Evolutionary conservation across 129 eudicot genomes (phyloP).

Genomic region (Tagetes erecta): DNA sequence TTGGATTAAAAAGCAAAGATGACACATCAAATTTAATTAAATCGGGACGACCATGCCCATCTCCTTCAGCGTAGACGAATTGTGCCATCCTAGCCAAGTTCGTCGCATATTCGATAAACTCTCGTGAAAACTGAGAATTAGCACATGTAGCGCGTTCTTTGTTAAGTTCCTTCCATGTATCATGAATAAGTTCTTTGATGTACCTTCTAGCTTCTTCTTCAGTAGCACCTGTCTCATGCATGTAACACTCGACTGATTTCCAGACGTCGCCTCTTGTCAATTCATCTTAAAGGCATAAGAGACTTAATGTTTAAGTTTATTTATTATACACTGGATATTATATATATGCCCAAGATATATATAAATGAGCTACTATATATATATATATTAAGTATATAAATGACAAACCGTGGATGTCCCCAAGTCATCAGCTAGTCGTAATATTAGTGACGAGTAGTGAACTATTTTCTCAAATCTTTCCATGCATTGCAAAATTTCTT

Average conservation of each 20-base stretch:
- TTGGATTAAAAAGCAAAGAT: conserved; percentile 28
- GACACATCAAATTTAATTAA: conserved; percentile 18
- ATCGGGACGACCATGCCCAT: conserved; percentile 33
- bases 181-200: conserved; percentile 8
- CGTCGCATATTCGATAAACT: conserved; percentile 21
- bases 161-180: conserved; percentile 34
- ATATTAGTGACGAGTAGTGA: conserved; percentile 18
- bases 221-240: conserved; percentile 40
- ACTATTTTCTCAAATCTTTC: conserved; percentile 9
- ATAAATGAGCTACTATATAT: background rate
- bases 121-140: conserved; percentile 1
- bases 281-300: conserved; percentile 16
- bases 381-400: too few relatives aligned
- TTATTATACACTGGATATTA: background rate
- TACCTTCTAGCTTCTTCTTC: conserved; percentile 43
- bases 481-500: conserved; percentile 13
- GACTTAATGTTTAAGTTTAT: background rate
- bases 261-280: conserved; percentile 41
- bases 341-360: background rate
- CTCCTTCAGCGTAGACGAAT: conserved; percentile 37
- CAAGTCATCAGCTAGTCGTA: conserved; percentile 41
- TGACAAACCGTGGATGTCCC: conserved; percentile 35
- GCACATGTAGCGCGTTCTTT: conserved; percentile 4
- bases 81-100: conserved; percentile 31
- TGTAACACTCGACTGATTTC: conserved; percentile 42